Evolutionary conservation across 1,139 yeast genomes (phyloP).

Genomic region (Suhomyces ambrosiae): DNA sequence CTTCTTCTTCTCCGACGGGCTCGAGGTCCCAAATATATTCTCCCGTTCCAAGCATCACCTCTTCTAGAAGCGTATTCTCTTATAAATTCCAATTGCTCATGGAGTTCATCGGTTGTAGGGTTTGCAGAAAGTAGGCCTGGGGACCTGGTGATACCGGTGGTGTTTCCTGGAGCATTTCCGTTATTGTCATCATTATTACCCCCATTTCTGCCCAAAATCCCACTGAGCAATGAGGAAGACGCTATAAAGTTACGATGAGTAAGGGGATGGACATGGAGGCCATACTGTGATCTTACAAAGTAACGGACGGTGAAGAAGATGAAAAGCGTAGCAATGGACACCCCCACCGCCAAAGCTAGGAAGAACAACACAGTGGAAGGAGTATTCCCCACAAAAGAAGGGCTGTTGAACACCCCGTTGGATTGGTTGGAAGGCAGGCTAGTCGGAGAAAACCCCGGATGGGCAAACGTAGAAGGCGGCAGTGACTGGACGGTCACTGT

Average conservation of each 20-base stretch:
- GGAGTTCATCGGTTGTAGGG: constrained; percentile 30
- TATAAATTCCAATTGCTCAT: constrained; percentile 39
- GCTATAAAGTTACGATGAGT: constrained; percentile 6
- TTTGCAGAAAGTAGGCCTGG: constrained; percentile 8
- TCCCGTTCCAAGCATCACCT: constrained; percentile 34
- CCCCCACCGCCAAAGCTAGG: constrained; percentile 64
- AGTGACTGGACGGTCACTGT: neutral
- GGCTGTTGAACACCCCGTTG: constrained; percentile 4
- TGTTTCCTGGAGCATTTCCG: neutral
- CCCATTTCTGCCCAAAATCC: neutral
- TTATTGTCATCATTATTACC: neutral
- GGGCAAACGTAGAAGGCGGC: neutral
- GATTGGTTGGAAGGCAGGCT: neutral
- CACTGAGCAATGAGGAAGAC: constrained; percentile 2
- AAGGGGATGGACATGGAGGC: constrained; percentile 50
- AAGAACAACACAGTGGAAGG: constrained; percentile 66
- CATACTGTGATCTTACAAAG: constrained; percentile 57
- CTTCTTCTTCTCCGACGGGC: constrained; percentile 29
- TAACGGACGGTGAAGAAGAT: constrained; percentile 61
- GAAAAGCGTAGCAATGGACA: constrained; percentile 54
- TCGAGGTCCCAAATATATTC: constrained; percentile 15
- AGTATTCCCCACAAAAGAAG: constrained; percentile 43
- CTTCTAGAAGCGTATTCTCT: constrained; percentile 35
- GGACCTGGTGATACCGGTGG: neutral
- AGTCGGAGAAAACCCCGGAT: neutral